A percentile compares a stretch with the other conserved stretches of the same genome.
Conservation (phyloP, 768 basidiomycete species). For the Calocera viscosa region DNA sequence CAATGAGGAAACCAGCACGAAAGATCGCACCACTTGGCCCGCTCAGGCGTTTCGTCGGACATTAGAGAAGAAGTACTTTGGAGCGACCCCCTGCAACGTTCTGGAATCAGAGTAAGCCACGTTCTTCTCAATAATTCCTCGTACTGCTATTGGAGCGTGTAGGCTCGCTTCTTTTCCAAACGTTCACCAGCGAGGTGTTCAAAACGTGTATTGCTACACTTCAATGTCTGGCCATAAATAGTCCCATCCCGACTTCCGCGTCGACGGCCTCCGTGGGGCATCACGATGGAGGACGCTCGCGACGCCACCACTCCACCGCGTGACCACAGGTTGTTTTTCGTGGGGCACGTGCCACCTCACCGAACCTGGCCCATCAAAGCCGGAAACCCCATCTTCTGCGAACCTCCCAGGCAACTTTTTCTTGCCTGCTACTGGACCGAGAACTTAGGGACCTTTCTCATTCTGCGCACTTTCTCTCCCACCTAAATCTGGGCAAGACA, state of each 20-base stretch:
- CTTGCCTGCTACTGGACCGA: background rate
- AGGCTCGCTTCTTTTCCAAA: background rate
- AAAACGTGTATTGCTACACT: background rate
- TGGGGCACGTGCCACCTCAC: background rate
- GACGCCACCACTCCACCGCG: background rate
- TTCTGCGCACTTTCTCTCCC: too few relatives aligned
- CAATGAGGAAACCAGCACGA: background rate
- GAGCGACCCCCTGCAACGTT: too few relatives aligned
- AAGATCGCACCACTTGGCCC: background rate
- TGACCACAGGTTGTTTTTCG: background rate
- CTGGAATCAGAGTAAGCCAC: too few relatives aligned
- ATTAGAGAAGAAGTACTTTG: too few relatives aligned
- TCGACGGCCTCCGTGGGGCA: background rate
- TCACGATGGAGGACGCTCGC: background rate
- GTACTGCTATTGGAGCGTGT: background rate
- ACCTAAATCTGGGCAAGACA: too few relatives aligned
- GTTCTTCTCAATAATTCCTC: too few relatives aligned
- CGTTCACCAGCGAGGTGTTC: too few relatives aligned
- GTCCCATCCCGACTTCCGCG: background rate
- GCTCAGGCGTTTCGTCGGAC: too few relatives aligned
- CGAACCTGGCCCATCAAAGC: background rate
- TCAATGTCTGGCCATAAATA: background rate
- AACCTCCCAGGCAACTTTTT: background rate
- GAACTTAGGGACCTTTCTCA: too few relatives aligned
- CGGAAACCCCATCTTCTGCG: background rate